phyloP scores from a whole-genome alignment of 1,139 yeast genomes.

The Geotrichum fermentans region DNA sequence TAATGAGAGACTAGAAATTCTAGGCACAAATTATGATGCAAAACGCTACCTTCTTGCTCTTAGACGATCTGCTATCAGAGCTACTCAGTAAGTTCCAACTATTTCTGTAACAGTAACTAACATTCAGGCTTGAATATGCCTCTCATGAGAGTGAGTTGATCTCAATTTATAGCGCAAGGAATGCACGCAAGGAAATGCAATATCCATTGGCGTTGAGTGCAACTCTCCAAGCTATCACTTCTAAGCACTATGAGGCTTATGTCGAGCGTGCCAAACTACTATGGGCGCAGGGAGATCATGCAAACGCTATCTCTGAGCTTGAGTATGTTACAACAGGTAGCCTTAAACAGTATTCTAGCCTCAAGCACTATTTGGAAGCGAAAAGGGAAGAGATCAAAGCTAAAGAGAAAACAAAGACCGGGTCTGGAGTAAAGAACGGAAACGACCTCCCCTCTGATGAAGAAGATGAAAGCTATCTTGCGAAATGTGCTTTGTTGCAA shows the following conservation, averaged over 20 bases:
- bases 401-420: constrained; percentile 1
- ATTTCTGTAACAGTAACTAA: constrained; percentile 26
- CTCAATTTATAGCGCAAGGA: constrained; percentile 56
- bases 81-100: constrained; percentile 15
- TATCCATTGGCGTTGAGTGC: constrained; percentile 70
- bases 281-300: constrained; percentile 88
- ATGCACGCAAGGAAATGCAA: constrained; percentile 65
- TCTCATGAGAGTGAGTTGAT: constrained; percentile 45
- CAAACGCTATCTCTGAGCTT: constrained; percentile 74
- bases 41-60: constrained; percentile 38
- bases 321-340: constrained; percentile 40
- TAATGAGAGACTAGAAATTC: constrained; percentile 33
- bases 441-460: constrained; percentile 1
- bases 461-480: constrained; percentile 23
- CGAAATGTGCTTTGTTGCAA: constrained; percentile 54
- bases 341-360: constrained; percentile 26
- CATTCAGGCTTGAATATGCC: constrained; percentile 37
- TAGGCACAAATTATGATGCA: constrained; percentile 38
- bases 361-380: constrained; percentile 22
- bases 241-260: constrained; percentile 50
- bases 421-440: neutral
- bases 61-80: constrained; percentile 46
- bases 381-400: neutral
- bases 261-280: constrained; percentile 77
- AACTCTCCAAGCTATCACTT: constrained; percentile 61